phyloP scores from a whole-genome alignment of 2,329 filamentous ascomycete genomes.

The Talaromyces sp. region DNA sequence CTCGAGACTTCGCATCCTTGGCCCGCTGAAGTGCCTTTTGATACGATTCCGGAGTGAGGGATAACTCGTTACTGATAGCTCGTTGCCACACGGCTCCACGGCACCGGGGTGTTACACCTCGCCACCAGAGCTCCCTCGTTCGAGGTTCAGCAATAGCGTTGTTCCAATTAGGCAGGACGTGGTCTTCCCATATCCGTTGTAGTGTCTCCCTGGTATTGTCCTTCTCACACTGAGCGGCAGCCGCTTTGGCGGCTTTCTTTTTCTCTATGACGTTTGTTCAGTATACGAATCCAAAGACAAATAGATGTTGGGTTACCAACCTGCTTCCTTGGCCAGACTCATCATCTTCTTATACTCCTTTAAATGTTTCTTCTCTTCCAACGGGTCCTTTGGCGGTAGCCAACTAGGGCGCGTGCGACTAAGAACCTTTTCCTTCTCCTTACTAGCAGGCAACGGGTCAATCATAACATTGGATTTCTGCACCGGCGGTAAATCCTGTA shows the following conservation, averaged over 20 bases:
- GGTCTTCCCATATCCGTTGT: conserved; percentile 57
- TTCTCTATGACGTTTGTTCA: conserved; percentile 37
- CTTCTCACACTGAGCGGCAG: conserved; percentile 45
- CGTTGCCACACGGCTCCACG: conserved; percentile 56
- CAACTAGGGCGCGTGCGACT: conserved; percentile 63
- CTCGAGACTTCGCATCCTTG: conserved; percentile 43
- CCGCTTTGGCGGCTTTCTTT: conserved; percentile 45
- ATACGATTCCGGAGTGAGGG: conserved; percentile 52
- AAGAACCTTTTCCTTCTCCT: conserved; percentile 61
- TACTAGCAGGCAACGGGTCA: conserved; percentile 61
- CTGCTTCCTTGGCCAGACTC: conserved; percentile 55
- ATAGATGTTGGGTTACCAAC: conserved; percentile 30
- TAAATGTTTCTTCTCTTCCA: conserved; percentile 84
- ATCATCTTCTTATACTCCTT: conserved; percentile 65
- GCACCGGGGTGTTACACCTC: conserved; percentile 53
- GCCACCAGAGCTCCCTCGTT: conserved; percentile 61
- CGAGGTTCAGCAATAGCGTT: conserved; percentile 49
- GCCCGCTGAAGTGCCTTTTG: conserved; percentile 54
- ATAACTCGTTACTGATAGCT: conserved; percentile 58
- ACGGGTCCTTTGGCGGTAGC: conserved; percentile 68
- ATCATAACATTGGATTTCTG: conserved; percentile 61
- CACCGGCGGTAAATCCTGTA: conserved; percentile 53
- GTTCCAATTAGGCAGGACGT: conserved; percentile 57
- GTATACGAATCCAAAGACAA: background rate
- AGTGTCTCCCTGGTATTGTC: conserved; percentile 50